Evolutionary conservation across 2,329 filamentous ascomycete genomes (phyloP), one percentile per base, ranked within the genome.

Genomic region (Calonectria pauciramosa): DNA sequence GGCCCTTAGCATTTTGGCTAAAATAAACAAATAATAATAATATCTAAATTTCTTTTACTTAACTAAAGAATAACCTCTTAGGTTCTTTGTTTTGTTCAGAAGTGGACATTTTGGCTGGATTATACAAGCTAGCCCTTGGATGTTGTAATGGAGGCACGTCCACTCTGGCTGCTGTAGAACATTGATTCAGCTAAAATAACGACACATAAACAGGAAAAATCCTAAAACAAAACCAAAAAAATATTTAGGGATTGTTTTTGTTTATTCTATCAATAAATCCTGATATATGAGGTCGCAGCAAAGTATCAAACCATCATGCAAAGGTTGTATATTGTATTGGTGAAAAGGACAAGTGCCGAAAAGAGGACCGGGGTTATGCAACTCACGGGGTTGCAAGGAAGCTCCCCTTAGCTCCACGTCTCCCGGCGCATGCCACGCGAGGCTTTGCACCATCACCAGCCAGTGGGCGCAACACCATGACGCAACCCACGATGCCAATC

Each of bases 401-500:
- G 73, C 75, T 77, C 67, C 63, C 32, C 52, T 28, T 75, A 80
- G 74, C 73, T 76, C 71, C 75, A 71, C 74, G 66, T 78, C 70
- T 74, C 72, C 75, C 72, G 68, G 69, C 65, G 30, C 49, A 5
- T 10, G 54, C 66, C 73, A 38, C 74, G 64, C 60, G 69, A 70
- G 78, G 77, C 76, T 77, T 68, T 63, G 64, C 63, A 64, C 68
- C 67, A 71, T 71, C 74, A 71, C 49, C 30, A 68, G 78, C 47
- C 34, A 54, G 65, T 38, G 56, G 72, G 38, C 38, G 41, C 52
- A 52, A 68, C 63, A 77, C 74, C 49, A 86, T 85, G 84, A 38
- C 83, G 71, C 77, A 78, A 38, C 63, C 76, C 11, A 60, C 78
- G 36, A 71, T 78, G 63, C 79, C 83, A 36, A 66, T 81, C 10